These are phyloP conservation scores for Naematelia encephala DNA, from an alignment of 768 basidiomycete species.

Conservation along the genomic window DNA sequence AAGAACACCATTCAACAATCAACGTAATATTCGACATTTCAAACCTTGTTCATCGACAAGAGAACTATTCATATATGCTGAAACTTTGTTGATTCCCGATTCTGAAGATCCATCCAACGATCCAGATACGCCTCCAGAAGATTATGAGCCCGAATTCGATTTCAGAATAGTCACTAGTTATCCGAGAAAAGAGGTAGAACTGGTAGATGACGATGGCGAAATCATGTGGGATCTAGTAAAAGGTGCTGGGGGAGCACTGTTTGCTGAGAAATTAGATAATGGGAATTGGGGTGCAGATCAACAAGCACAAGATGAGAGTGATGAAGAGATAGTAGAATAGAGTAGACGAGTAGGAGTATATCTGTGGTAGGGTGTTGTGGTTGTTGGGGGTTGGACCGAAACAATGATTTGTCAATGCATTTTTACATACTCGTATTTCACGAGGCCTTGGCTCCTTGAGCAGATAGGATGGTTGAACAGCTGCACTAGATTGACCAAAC, in stretches of 20 bases:
- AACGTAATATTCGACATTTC: conserved; percentile 37
- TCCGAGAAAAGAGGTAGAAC: conserved; percentile 38
- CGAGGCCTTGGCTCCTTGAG: too few relatives aligned
- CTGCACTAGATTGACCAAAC: too few relatives aligned
- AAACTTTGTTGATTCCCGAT: conserved; percentile 41
- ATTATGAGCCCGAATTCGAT: conserved; percentile 17
- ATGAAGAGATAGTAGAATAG: conserved; percentile 29
- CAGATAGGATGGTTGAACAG: too few relatives aligned
- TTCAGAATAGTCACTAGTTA: conserved; percentile 43
- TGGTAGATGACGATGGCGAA: conserved; percentile 17
- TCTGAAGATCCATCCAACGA: conserved; percentile 15
- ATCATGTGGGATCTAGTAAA: conserved; percentile 37
- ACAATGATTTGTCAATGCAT: too few relatives aligned
- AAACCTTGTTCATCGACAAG: conserved; percentile 18
- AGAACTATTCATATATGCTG: conserved; percentile 41
- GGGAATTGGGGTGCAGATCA: conserved; percentile 25
- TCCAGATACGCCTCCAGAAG: conserved; percentile 29
- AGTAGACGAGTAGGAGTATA: too few relatives aligned
- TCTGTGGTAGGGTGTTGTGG: too few relatives aligned
- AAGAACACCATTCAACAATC: conserved; percentile 36
- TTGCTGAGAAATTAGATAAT: conserved; percentile 39
- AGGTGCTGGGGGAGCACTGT: conserved; percentile 37
- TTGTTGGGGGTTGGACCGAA: too few relatives aligned
- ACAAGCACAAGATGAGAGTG: conserved; percentile 24
- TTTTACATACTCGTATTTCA: too few relatives aligned